A percentile compares a stretch with the other conserved stretches of the same genome.
Evolutionary conservation across 225 moss, liverwort and hornwort species (phyloP).

Genomic region (Rhytidiadelphus loreus): DNA sequence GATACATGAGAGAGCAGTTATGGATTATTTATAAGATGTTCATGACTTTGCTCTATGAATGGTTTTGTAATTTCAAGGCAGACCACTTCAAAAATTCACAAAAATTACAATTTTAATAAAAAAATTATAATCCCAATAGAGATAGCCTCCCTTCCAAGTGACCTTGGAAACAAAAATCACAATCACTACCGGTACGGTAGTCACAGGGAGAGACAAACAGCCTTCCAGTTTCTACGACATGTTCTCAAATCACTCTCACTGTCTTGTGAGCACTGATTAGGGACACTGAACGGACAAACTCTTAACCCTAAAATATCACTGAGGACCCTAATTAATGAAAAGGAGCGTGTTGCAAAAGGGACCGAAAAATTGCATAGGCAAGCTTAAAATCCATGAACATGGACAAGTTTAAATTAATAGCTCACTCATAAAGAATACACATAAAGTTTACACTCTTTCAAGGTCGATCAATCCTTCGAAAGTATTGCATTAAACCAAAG

Average conservation of each 20-base stretch:
- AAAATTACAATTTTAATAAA: no score
- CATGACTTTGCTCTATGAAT: no score
- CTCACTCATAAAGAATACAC: not conserved
- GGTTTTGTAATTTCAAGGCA: no score
- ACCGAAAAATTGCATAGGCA: not conserved
- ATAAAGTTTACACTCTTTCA: not conserved
- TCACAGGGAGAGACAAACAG: no score
- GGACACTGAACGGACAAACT: not conserved
- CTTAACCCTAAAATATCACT: not conserved
- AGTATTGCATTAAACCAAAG: constrained; percentile 6
- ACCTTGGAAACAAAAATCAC: not conserved
- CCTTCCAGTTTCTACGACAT: not conserved
- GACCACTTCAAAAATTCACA: no score
- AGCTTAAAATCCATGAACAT: not conserved
- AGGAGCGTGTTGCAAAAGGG: not conserved
- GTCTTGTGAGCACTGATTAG: not conserved
- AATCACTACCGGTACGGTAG: not conserved
- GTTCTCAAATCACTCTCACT: not conserved
- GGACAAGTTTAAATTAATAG: not conserved
- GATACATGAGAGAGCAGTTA: no score
- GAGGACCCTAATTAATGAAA: not conserved
- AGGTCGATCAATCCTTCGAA: not conserved
- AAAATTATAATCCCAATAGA: not conserved
- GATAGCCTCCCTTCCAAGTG: not conserved
- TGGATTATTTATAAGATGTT: no score